Evolutionary conservation across 2,329 filamentous ascomycete genomes (phyloP).

Genomic region (Ustulina deusta): DNA sequence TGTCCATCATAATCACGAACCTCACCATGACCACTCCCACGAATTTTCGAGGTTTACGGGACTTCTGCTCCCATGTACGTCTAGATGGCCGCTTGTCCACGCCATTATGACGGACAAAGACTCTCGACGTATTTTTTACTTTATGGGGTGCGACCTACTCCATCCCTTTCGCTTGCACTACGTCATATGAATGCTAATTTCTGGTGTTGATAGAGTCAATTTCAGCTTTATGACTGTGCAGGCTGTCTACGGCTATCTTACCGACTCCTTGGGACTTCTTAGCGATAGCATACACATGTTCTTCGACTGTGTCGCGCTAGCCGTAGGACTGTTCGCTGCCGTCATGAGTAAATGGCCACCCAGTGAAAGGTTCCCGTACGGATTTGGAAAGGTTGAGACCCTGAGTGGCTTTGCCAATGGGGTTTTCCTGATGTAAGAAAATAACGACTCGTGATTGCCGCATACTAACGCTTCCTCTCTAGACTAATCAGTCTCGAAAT

Average conservation of each 20-base stretch:
- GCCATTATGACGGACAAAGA: conserved; percentile 91
- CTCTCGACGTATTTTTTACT: conserved; percentile 95
- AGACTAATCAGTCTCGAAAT: conserved; percentile 96
- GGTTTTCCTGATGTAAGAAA: conserved; percentile 84
- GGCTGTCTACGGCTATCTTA: conserved; percentile 92
- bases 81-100: conserved; percentile 81
- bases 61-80: conserved; percentile 76
- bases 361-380: conserved; percentile 89
- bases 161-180: conserved; percentile 19
- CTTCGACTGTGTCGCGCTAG: conserved; percentile 93
- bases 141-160: conserved; percentile 74
- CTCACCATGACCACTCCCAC: conserved; percentile 44
- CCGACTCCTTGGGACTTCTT: conserved; percentile 92
- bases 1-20: conserved; percentile 39
- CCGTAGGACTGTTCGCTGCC: conserved; percentile 89
- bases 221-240: conserved; percentile 96
- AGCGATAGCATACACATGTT: conserved; percentile 99
- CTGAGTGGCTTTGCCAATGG: conserved; percentile 97
- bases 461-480: conserved; percentile 20
- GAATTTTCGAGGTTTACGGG: conserved; percentile 76
- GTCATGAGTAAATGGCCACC: conserved; percentile 98
- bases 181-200: conserved; percentile 27
- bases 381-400: conserved; percentile 96
- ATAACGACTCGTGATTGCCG: background rate
- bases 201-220: conserved; percentile 74